Percentiles rank a stretch among this genome's conserved stretches.
phyloP scores from a whole-genome alignment of 2,329 filamentous ascomycete species.

The Fusarium sp. region DNA sequence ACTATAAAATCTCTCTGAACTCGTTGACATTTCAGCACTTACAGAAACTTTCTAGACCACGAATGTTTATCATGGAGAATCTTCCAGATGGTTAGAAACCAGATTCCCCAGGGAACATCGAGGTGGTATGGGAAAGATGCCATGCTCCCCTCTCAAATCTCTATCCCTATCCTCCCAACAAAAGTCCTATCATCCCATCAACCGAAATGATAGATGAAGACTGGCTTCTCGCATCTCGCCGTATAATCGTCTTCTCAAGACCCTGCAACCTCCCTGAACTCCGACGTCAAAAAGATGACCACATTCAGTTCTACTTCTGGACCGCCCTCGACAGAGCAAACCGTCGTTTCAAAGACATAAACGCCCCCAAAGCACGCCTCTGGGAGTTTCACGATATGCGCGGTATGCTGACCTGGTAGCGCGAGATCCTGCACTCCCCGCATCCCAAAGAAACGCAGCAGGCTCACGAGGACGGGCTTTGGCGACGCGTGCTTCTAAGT shows the following conservation, averaged over 20 bases:
- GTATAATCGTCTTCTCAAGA: background rate
- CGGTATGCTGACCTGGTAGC: slow-evolving; percentile 45
- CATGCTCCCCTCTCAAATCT: background rate
- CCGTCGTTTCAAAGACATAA: background rate
- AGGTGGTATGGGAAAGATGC: background rate
- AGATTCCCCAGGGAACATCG: background rate
- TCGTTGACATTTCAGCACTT: background rate
- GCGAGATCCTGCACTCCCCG: slow-evolving; percentile 34
- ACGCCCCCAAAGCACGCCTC: background rate
- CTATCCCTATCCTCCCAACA: slow-evolving; percentile 3
- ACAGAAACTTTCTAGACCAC: too few species aligned
- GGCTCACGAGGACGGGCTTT: slow-evolving; percentile 41
- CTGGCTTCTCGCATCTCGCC: background rate
- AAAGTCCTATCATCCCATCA: slow-evolving; percentile 2
- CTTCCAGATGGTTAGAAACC: background rate
- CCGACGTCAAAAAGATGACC: background rate
- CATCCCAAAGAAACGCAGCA: slow-evolving; percentile 27
- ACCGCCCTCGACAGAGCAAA: slow-evolving; percentile 36
- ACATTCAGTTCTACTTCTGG: slow-evolving; percentile 44
- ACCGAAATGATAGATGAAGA: background rate
- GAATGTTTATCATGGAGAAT: background rate
- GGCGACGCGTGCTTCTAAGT: slow-evolving; percentile 33
- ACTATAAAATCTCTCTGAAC: background rate
- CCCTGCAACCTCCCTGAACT: background rate
- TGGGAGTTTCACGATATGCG: slow-evolving; percentile 7